Conservation (phyloP, 208 protist species). For the Strigomonas galati region DNA sequence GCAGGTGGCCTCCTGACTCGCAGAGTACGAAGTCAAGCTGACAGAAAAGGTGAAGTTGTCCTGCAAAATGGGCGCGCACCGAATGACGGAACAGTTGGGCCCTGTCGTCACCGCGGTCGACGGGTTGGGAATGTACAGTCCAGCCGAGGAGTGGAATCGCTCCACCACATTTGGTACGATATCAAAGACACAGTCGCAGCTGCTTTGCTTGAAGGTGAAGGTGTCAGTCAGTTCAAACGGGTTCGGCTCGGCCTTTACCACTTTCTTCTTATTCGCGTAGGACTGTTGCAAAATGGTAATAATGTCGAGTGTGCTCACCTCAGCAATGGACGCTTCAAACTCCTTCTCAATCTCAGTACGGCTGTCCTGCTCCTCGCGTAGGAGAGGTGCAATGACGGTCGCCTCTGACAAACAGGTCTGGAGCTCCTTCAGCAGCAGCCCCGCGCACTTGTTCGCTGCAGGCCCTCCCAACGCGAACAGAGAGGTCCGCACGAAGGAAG, state of each 20-base stretch:
- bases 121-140: slow-evolving; percentile 67
- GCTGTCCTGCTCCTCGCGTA: slow-evolving; percentile 46
- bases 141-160: slow-evolving; percentile 52
- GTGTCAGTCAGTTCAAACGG: background rate
- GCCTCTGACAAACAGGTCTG: slow-evolving; percentile 59
- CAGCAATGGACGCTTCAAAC: slow-evolving; percentile 32
- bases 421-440: slow-evolving; percentile 53
- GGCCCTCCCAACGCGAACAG: slow-evolving; percentile 48
- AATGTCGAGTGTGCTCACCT: slow-evolving; percentile 38
- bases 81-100: slow-evolving; percentile 41
- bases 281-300: slow-evolving; percentile 24
- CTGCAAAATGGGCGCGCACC: slow-evolving; percentile 59
- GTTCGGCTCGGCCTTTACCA: background rate
- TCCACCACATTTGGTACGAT: slow-evolving; percentile 43
- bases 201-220: background rate
- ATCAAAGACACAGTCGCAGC: background rate
- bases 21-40: slow-evolving; percentile 36
- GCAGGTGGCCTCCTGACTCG: slow-evolving; percentile 23
- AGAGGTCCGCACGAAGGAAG: slow-evolving; percentile 77
- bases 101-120: slow-evolving; percentile 62
- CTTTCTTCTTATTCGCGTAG: background rate
- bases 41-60: slow-evolving; percentile 60
- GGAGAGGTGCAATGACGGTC: slow-evolving; percentile 54
- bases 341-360: slow-evolving; percentile 46
- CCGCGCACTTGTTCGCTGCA: slow-evolving; percentile 49